phyloP scores from a whole-genome alignment of 2,329 filamentous ascomycete species.

The Blastomyces percursus region DNA sequence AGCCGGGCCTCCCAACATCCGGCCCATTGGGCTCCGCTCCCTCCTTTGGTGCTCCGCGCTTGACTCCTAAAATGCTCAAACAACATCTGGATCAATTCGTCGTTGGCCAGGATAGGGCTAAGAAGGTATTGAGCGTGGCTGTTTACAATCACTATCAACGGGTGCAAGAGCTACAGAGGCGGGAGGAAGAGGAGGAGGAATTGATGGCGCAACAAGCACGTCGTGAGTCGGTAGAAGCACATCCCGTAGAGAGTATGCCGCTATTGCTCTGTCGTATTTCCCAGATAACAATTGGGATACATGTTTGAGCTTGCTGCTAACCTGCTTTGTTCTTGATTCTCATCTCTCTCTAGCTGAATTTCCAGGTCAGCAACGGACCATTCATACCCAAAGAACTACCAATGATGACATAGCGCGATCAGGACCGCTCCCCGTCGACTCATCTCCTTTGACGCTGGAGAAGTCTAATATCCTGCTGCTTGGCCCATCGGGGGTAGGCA shows the following conservation, averaged over 20 bases:
- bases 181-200: slow-evolving; percentile 70
- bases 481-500: slow-evolving; percentile 88
- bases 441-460: slow-evolving; percentile 62
- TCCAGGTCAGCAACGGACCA: slow-evolving; percentile 48
- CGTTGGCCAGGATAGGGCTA: slow-evolving; percentile 82
- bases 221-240: slow-evolving; percentile 55
- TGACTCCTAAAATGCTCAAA: slow-evolving; percentile 61
- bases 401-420: slow-evolving; percentile 17
- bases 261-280: neutral
- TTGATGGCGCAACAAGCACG: slow-evolving; percentile 59
- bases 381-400: slow-evolving; percentile 23
- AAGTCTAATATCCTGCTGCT: slow-evolving; percentile 91
- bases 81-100: slow-evolving; percentile 91
- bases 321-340: neutral
- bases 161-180: slow-evolving; percentile 61
- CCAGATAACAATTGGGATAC: neutral
- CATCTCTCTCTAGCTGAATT: slow-evolving; percentile 46
- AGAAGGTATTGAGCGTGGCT: slow-evolving; percentile 84
- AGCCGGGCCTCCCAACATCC: slow-evolving; percentile 49
- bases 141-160: slow-evolving; percentile 97
- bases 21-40: slow-evolving; percentile 53
- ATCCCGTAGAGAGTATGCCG: slow-evolving; percentile 64
- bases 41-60: slow-evolving; percentile 44
- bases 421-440: slow-evolving; percentile 34
- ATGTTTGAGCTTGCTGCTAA: neutral